phyloP scores from a whole-genome alignment of 345 rosid genomes.

The Stellera chamaejasme region DNA sequence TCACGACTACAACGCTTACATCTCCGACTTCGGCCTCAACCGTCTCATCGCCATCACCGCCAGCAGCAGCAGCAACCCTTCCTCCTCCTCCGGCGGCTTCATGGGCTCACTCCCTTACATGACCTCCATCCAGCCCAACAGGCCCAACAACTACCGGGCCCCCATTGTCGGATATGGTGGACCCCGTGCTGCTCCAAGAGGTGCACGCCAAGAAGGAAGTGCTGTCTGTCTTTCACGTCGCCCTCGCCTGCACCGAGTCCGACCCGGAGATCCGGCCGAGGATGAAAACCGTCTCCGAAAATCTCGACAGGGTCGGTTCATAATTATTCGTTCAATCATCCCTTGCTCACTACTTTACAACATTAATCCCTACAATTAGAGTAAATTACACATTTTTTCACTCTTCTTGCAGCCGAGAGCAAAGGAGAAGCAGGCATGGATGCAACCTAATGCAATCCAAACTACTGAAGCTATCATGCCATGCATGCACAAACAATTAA shows the following conservation, averaged over 20 bases:
- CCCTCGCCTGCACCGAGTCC: slow-evolving; percentile 75
- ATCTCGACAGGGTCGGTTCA: slow-evolving; percentile 62
- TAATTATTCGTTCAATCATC: slow-evolving; percentile 6
- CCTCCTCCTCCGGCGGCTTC: slow-evolving; percentile 32
- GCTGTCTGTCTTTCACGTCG: slow-evolving; percentile 74
- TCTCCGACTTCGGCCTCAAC: slow-evolving; percentile 84
- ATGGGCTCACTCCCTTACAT: slow-evolving; percentile 75
- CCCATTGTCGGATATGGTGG: slow-evolving; percentile 94
- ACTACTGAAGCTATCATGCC: no score
- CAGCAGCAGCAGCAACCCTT: slow-evolving; percentile 33
- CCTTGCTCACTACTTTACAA: no score
- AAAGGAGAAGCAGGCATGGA: no score
- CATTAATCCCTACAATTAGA: no score
- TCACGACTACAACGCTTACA: slow-evolving; percentile 61
- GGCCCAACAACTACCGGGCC: slow-evolving; percentile 60
- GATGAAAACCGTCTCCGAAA: slow-evolving; percentile 88
- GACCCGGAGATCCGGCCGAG: slow-evolving; percentile 89
- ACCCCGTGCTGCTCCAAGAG: slow-evolving; percentile 76
- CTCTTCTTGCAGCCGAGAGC: no score
- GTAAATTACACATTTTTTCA: neutral
- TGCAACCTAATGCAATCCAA: no score
- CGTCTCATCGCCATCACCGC: slow-evolving; percentile 75
- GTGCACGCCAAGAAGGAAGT: slow-evolving; percentile 92
- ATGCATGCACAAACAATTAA: no score
- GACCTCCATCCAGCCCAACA: slow-evolving; percentile 47